Evolutionary conservation across 768 basidiomycete genomes (phyloP).

Genomic region (Trichaptum fuscoviolaceum): DNA sequence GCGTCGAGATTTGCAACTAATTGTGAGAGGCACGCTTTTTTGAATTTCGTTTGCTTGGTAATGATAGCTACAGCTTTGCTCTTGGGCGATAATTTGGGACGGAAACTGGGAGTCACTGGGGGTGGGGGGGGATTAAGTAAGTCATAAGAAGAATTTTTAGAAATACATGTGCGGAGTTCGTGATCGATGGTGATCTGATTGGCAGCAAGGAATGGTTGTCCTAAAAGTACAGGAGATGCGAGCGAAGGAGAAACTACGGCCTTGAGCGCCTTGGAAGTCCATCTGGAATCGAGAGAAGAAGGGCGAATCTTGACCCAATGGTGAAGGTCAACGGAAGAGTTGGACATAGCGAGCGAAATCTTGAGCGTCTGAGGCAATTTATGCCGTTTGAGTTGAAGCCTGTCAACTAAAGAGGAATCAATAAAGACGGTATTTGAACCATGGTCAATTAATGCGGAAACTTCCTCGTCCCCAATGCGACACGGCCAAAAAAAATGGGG

Average conservation of each 20-base stretch:
- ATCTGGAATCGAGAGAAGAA: constrained; percentile 9
- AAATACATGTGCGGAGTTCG: not conserved
- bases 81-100: constrained; percentile 1
- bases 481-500: constrained; percentile 14
- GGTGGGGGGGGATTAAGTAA: constrained; percentile 9
- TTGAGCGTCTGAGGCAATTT: constrained; percentile 7
- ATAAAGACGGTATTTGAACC: constrained; percentile 30
- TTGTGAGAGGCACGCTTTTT: not conserved
- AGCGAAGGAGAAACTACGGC: constrained; percentile 23
- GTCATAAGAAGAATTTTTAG: constrained; percentile 9
- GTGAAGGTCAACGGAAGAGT: constrained; percentile 4
- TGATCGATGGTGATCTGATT: constrained; percentile 33
- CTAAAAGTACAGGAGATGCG: constrained; percentile 26
- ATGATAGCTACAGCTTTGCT: too few relatives aligned
- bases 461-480: constrained; percentile 8
- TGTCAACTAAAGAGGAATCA: constrained; percentile 16
- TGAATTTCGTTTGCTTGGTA: not conserved
- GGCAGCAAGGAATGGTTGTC: constrained; percentile 26
- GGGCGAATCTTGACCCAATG: constrained; percentile 16
- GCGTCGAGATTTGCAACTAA: not conserved
- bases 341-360: constrained; percentile 8
- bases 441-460: constrained; percentile 23
- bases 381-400: constrained; percentile 6
- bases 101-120: not conserved
- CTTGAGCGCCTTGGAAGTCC: constrained; percentile 6